Conservation (phyloP, 257 asterid genomes). For the Jacaranda mimosifolia region DNA sequence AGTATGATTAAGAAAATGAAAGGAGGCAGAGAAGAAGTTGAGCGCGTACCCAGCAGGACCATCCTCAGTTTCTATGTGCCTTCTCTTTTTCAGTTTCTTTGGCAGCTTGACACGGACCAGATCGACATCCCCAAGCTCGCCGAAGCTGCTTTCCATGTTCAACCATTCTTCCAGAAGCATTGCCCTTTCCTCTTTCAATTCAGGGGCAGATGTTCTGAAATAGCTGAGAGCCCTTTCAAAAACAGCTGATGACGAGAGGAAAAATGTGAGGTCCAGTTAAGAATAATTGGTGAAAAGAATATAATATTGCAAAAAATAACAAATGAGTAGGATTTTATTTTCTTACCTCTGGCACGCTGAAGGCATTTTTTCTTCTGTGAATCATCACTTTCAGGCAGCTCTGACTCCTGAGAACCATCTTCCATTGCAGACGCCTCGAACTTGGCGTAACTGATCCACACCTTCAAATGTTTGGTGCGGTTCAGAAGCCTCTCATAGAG, state of each 20-base stretch:
- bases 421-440: constrained; percentile 83
- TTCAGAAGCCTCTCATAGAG: constrained; percentile 89
- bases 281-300: neutral
- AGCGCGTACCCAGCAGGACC: constrained; percentile 81
- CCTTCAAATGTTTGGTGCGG: constrained; percentile 95
- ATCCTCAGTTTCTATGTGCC: constrained; percentile 84
- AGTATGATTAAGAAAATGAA: neutral
- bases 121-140: constrained; percentile 78
- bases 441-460: constrained; percentile 97
- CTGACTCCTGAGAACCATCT: constrained; percentile 51
- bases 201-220: constrained; percentile 80
- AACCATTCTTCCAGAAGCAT: constrained; percentile 95
- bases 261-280: constrained; percentile 9
- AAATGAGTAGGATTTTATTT: constrained; percentile 7
- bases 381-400: constrained; percentile 54
- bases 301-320: constrained; percentile 13
- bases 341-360: constrained; percentile 81
- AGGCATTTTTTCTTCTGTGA: constrained; percentile 65
- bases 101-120: constrained; percentile 80
- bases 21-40: neutral
- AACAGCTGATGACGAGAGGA: constrained; percentile 58
- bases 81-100: constrained; percentile 91
- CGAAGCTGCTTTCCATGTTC: constrained; percentile 74
- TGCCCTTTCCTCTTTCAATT: constrained; percentile 90
- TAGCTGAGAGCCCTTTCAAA: constrained; percentile 81